Evolutionary conservation across 768 basidiomycete genomes (phyloP), one percentile per base, ranked within the genome.

Genomic region (Tricholoma terreum): DNA sequence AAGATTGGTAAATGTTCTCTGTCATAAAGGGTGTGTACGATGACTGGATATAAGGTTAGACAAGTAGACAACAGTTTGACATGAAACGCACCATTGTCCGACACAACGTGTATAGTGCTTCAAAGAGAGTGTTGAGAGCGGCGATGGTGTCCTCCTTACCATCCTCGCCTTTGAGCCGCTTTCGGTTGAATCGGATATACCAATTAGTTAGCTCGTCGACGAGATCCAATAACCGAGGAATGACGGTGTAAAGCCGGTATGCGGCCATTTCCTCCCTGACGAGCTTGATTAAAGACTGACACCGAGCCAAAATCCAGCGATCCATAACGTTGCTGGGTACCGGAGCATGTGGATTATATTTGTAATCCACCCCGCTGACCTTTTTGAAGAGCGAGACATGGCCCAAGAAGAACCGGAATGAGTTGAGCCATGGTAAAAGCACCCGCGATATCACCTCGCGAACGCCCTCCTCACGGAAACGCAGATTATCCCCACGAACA

Each of bases 171-270:
- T 99, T 99, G 58, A 99, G 77, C 14, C 97, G 84, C 63, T 88
- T 89, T 43, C 97, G 87, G 74, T 99, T 99, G 78, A 98, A 98
- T 49, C 97, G 93, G 69, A 99, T 98, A 74, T 99, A 99, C 94
- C 95, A 98, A 70, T 99, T 99, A 19, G 97, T 99, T 58, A 98
- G 80, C 71, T 98, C 97, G 63, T 96, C 93, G 30, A 99, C 83
- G 57, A 99, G 86, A 61, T 91, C 89, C 57, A 98, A 78, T 40
- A 98, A 78, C 33, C 93, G 85, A n/a, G 94, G 94, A 60, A 98
- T 93, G 77, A 99, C 90, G 61, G 94, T 98, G 75, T 98, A 98
- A 12, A 99, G 83, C 61, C 95, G 84, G 74, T 99, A 99, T 15
- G 94, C 93, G 11, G 90, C 89, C 97, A 98, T 99, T 77, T 99